Evolutionary conservation across 2,329 filamentous ascomycete species (phyloP).

Genomic region (Colletotrichum sp.): DNA sequence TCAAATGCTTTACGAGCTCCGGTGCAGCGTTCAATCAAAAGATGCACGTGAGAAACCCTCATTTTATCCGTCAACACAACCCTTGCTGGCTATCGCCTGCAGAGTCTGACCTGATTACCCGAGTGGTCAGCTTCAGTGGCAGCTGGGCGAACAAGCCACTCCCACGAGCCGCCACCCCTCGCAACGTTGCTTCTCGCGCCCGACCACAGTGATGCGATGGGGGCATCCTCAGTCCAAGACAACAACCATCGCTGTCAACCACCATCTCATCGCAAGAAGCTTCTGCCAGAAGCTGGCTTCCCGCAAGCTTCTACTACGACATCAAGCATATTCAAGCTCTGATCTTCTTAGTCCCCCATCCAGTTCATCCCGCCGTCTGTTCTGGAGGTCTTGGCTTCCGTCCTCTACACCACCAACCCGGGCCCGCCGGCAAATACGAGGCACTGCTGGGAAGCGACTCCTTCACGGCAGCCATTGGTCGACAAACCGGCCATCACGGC

Average conservation of each 20-base stretch:
- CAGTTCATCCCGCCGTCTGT: not conserved
- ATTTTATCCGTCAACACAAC: not conserved
- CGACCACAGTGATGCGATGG: not conserved
- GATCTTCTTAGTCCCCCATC: not conserved
- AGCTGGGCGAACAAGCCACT: conserved; percentile 3
- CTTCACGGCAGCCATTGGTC: not conserved
- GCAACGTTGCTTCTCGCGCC: not conserved
- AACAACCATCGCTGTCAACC: not conserved
- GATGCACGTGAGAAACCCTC: not conserved
- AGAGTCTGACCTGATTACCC: not conserved
- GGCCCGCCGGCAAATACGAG: not conserved
- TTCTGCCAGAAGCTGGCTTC: not conserved
- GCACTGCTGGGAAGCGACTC: not conserved
- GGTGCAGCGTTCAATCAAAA: not conserved
- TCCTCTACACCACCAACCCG: not conserved
- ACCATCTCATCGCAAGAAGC: not conserved
- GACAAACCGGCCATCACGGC: not conserved
- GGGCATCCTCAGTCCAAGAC: not conserved
- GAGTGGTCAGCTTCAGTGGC: not conserved
- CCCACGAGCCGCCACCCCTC: not conserved
- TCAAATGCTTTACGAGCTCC: not conserved
- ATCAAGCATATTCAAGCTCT: not conserved
- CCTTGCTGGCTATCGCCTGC: not conserved
- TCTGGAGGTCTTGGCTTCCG: not conserved
- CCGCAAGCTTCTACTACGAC: not conserved